Evolutionary conservation across 345 rosid species (phyloP).

Genomic region (Angophora floribunda): DNA sequence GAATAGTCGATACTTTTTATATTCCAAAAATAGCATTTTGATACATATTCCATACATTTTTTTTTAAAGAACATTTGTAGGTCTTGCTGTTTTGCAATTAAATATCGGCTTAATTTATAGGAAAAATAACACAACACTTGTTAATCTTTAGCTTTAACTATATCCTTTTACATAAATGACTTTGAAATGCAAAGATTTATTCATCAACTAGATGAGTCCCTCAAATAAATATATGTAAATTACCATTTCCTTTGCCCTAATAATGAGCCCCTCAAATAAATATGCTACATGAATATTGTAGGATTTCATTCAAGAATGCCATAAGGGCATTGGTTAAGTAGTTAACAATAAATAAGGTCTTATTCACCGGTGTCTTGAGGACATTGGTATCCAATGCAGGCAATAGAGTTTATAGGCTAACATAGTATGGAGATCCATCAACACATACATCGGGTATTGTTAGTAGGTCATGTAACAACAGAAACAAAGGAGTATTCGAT

Average conservation of each 20-base stretch:
- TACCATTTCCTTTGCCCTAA: background rate
- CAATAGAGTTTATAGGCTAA: background rate
- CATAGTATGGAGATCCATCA: rapidly evolving
- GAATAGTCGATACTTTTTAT: background rate
- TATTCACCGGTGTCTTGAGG: no score
- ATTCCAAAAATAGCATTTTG: background rate
- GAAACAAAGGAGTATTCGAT: background rate
- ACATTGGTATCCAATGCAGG: background rate
- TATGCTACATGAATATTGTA: background rate
- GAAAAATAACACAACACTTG: background rate
- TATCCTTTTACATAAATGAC: background rate
- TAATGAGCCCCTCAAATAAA: no score
- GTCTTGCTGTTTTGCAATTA: background rate
- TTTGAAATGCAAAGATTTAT: background rate
- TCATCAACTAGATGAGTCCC: rapidly evolving
- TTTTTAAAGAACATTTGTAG: background rate
- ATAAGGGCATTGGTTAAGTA: no score
- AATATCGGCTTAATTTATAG: background rate
- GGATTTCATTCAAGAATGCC: background rate
- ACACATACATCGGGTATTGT: rapidly evolving
- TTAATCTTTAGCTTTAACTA: background rate
- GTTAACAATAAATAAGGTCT: no score
- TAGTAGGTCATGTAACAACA: rapidly evolving
- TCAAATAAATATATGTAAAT: rapidly evolving
- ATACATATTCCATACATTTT: background rate